Percentiles rank a stretch among this genome's conserved stretches.
These are phyloP conservation scores for Fragaria ananassa DNA, from an alignment of 306 rosid species.

Conservation along the genomic window DNA sequence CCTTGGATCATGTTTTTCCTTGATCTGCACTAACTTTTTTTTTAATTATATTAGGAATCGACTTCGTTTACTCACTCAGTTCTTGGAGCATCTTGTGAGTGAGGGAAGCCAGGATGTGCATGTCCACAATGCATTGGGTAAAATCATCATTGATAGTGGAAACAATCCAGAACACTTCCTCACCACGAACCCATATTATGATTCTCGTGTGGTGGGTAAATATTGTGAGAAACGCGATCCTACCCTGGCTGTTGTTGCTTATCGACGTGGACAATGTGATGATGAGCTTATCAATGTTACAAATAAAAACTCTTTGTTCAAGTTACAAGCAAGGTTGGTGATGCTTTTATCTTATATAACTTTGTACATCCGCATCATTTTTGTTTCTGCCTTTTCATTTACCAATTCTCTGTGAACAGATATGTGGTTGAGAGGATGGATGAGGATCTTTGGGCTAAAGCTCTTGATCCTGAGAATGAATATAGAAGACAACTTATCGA, in stretches of 20 bases:
- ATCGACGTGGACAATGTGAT: constrained; percentile 96
- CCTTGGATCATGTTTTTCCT: constrained; percentile 1
- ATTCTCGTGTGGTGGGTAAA: constrained; percentile 98
- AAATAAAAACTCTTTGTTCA: constrained; percentile 90
- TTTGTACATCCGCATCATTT: constrained; percentile 9
- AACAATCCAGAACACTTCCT: constrained; percentile 99
- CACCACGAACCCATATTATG: constrained; percentile 96
- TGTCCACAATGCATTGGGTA: constrained; percentile 96
- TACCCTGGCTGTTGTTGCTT: constrained; percentile 95
- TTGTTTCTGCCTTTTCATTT: constrained; percentile 21
- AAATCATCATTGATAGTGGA: constrained; percentile 97
- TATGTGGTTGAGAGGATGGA: constrained; percentile 99
- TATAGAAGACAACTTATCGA: constrained; percentile 95
- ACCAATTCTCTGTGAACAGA: constrained; percentile 41
- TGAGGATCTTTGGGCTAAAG: constrained; percentile 91
- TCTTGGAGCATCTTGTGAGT: constrained; percentile 97
- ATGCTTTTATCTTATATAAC: constrained; percentile 12
- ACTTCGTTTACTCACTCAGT: constrained; percentile 90
- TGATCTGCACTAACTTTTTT: constrained; percentile 15
- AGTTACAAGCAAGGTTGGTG: constrained; percentile 97
- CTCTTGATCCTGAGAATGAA: constrained; percentile 80
- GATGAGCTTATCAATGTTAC: constrained; percentile 96
- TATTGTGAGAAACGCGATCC: constrained; percentile 99
- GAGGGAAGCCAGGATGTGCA: constrained; percentile 99
- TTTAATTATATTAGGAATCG: constrained; percentile 63